Conservation (phyloP, 768 basidiomycete species). For the Kondoa subrosea region DNA sequence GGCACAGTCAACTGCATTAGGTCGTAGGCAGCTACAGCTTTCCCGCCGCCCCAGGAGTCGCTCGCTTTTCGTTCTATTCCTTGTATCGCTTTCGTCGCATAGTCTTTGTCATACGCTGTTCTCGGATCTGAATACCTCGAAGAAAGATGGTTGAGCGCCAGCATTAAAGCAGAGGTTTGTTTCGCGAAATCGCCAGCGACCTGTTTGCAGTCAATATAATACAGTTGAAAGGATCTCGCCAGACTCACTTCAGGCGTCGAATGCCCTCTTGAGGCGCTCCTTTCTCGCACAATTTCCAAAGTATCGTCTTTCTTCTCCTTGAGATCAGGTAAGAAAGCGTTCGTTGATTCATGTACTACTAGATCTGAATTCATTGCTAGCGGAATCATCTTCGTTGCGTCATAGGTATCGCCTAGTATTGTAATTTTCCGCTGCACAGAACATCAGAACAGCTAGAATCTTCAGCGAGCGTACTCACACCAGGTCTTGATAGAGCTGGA, state of each 20-base stretch:
- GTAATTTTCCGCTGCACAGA: slow-evolving; percentile 44
- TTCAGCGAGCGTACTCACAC: slow-evolving; percentile 26
- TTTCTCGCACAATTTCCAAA: slow-evolving; percentile 43
- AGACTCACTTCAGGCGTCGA: slow-evolving; percentile 49
- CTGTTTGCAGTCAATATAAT: background rate
- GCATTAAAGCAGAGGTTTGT: slow-evolving; percentile 41
- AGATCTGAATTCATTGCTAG: slow-evolving; percentile 46
- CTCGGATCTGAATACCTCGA: slow-evolving; percentile 38
- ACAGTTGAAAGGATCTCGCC: background rate
- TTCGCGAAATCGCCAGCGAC: slow-evolving; percentile 56
- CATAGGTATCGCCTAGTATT: slow-evolving; percentile 60
- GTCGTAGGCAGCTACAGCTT: slow-evolving; percentile 18
- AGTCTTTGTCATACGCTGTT: background rate
- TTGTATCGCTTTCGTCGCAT: slow-evolving; percentile 13
- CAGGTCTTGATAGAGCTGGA: slow-evolving; percentile 44
- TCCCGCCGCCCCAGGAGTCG: background rate
- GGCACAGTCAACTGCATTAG: slow-evolving; percentile 18
- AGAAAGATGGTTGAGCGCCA: slow-evolving; percentile 66
- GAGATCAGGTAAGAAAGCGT: slow-evolving; percentile 47
- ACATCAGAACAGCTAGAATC: background rate
- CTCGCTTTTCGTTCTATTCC: slow-evolving; percentile 1
- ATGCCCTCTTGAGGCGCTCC: slow-evolving; percentile 52
- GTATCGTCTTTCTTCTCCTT: slow-evolving; percentile 31
- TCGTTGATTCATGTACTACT: slow-evolving; percentile 75
- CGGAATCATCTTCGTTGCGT: slow-evolving; percentile 39